Base-by-base conservation (phyloP, 1,139 yeast species). In the Hansenula sp. region DNA sequence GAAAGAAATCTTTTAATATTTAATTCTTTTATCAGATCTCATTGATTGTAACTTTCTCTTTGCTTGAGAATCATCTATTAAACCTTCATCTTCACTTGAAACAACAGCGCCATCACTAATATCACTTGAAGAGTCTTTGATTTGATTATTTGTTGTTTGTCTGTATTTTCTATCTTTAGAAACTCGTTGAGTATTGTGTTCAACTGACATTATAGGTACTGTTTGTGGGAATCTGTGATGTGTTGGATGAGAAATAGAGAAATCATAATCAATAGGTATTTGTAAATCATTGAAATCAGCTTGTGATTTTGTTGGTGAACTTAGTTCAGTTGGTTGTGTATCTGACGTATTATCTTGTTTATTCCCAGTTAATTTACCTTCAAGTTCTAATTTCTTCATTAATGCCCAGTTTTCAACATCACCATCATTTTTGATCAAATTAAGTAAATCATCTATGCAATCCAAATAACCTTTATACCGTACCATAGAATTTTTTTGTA, bases 381-480 rank as follows among this genome's bases (percentile, higher is more conserved):
- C 57, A 12, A 77, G 59, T 44, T 77, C 82, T 1, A 75, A 66
- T 42, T 72, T 63, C 51, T 70, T 75, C 19, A 71, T 61, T 18
- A 74, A 57, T 0, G 75, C 74, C 79, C 82, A 73, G 47, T 69
- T 66, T 47, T 75, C 79, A 10, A 77, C 62, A 46, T 75, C 79
- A 3, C 72, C 73, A 16, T 66, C 72, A 18, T 66, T 59, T 12
- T 74, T 59, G 3, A 78, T 61, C n/a, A 71, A 61, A n/a, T 62
- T 58, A 2, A 78, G 51, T 21, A 79, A 51, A 45, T 80, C 86
- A 43, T 79, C 73, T 8, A 80, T 50, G 51, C 84, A 78, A 29
- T 70, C 72, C 34, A 78, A 55, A 47, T 79, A 80, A 0, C 87
- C 87, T 44, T 69, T 71, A 34, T 71, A 67, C 37, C 68, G 68